Base-by-base conservation (phyloP, 129 eudicot genomes). In the Chrysanthemum makinoi region DNA sequence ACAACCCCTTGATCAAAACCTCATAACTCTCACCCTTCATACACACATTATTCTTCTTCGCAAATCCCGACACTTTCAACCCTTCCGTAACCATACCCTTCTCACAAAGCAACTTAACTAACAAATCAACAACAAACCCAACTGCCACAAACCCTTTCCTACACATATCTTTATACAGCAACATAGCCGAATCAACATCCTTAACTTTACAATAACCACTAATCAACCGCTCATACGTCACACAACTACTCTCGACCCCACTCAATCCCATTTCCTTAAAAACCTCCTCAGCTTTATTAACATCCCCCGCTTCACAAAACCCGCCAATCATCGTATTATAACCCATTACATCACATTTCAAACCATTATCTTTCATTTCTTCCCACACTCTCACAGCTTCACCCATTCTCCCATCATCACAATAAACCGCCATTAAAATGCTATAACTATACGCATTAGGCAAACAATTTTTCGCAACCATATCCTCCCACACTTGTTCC, bases 301-400 rank as follows among this genome's bases (percentile, higher is more conserved):
- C 79, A 60, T 86, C 79, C 39, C 96, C 96, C 68, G 33, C 24
- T 64, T 77, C 63, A 83, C 97, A 91, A 75, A 84, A 86, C 20
- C 97, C 97, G 13, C 87, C 89, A 49, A 91, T 88, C 22, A 91
- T 62, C 8, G 89, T 91, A 70, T 91, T 91, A 66, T 84, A 91
- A 35, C 94, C 81, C 65, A 85, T 80, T 39, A 39, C 30, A 72
- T 89, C 96, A 63, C 46, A 39, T 6, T 39, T 39, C 46, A 39
- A 39, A 39, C 83, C 86, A 67, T 73, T 78, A 16, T 28, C 47
- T 54, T 66, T 66, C 85, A 91, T 79, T 74, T 84, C 87, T 22
- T 85, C 84, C 94, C 94, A 89, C 56, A 86, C 75, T 47, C 72
- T 70, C 72, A 66, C 43, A 10, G 95, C 94, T 28, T 91, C 88